phyloP scores from a whole-genome alignment of 1,284 basidiomycete genomes.

The Ganoderma sp. region DNA sequence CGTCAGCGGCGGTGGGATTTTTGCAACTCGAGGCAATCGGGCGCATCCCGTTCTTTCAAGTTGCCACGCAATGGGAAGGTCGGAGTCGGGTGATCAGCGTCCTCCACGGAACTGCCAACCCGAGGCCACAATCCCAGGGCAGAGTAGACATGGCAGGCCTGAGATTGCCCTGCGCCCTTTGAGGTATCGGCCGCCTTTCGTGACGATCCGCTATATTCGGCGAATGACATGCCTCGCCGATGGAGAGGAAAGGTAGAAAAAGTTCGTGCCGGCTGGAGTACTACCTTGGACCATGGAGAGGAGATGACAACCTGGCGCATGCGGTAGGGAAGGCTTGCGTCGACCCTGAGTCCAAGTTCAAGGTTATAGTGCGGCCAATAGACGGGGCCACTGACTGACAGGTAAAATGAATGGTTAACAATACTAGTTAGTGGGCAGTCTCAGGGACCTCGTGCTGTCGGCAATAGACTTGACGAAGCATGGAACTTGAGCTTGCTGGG shows the following conservation, averaged over 20 bases:
- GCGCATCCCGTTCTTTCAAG: constrained; percentile 14
- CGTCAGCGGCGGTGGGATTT: constrained; percentile 5
- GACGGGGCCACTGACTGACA: too few relatives aligned
- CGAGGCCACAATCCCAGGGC: constrained; percentile 13
- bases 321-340: background rate
- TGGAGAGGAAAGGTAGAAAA: constrained; percentile 10
- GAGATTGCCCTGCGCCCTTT: constrained; percentile 9
- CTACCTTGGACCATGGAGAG: constrained; percentile 17
- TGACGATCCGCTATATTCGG: constrained; percentile 16
- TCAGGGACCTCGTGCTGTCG: background rate
- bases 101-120: constrained; percentile 13
- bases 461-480: background rate
- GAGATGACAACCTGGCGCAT: background rate
- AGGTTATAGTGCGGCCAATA: background rate
- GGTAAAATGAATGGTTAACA: constrained; percentile 3
- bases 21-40: constrained; percentile 15
- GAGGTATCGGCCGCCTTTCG: constrained; percentile 26
- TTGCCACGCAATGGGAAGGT: constrained; percentile 28
- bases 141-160: constrained; percentile 7
- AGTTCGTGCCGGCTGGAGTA: constrained; percentile 16
- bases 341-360: background rate
- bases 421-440: background rate
- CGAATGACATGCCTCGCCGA: constrained; percentile 14
- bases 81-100: constrained; percentile 26
- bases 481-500: constrained; percentile 1